These are phyloP conservation scores for Dissoconium aciculare DNA, from an alignment of 2,329 filamentous ascomycete genomes.

Conservation along the genomic window DNA sequence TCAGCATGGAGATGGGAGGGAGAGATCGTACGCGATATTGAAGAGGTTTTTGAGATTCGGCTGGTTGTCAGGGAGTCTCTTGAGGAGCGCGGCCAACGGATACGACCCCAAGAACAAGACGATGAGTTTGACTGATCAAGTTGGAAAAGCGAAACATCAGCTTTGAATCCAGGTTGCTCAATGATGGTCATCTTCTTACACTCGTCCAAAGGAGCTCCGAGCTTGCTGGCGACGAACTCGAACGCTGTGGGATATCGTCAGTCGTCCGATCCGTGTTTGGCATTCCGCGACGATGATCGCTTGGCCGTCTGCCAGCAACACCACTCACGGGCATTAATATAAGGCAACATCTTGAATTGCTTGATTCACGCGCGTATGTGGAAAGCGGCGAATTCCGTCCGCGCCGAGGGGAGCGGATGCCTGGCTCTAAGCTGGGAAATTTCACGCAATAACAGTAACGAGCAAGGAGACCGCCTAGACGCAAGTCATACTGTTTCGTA, in stretches of 20 bases:
- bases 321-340: conserved; percentile 45
- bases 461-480: too few species aligned
- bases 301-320: not conserved
- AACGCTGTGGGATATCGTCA: conserved; percentile 39
- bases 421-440: too few species aligned
- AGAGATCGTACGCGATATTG: conserved; percentile 49
- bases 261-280: not conserved
- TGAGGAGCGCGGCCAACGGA: conserved; percentile 73
- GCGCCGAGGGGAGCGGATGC: too few species aligned
- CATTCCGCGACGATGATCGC: too few species aligned
- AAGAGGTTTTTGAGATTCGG: conserved; percentile 81
- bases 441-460: too few species aligned
- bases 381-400: too few species aligned
- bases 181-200: conserved; percentile 29
- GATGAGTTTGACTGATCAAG: conserved; percentile 68
- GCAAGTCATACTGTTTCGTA: too few species aligned
- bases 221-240: conserved; percentile 38
- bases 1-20: not conserved
- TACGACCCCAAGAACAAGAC: conserved; percentile 84
- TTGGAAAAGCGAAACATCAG: conserved; percentile 2
- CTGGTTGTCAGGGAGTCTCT: conserved; percentile 72
- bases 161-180: not conserved
- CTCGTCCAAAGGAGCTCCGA: conserved; percentile 52
- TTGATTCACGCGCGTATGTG: too few species aligned
- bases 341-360: conserved; percentile 48